Evolutionary conservation across 805 yeast genomes (phyloP), one percentile per base, ranked within the genome.

Genomic region (Teunomyces lycoperdinae): DNA sequence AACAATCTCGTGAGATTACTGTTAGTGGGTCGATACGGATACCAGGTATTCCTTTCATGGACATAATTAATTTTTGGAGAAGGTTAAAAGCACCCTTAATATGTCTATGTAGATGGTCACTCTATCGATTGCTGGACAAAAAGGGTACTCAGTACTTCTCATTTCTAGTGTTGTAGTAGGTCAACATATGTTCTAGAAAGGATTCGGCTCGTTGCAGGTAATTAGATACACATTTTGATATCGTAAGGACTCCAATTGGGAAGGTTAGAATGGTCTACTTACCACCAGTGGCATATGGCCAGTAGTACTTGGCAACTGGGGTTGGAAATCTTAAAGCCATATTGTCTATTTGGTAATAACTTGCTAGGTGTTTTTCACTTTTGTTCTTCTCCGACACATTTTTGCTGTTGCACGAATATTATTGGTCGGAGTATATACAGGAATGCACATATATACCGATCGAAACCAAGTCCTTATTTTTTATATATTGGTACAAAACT

Each of bases 281-380:
- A 77, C 92, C 90, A 66, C 94, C 95, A 64, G 80, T 83, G 62
- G 86, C 86, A 70, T 87, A 85, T 66, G 96, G 96, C 96, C 96
- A 89, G 80, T 79, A 83, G 67, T 82, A 80, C 73, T 86, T 88
- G 64, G 79, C 61, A 53, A 78, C 67, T 53, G 83, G 82, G 56
- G 80, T 74, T 57, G 77, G 68, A 63, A 72, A 78, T 62, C 66
- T 67, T 60, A 69, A 62, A 56, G 61, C 56, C 73, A 68, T 68
- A 53, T 36, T 48, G 31, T 29, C 32, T 45, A 30, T 45, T 31
- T 14, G 27, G 34, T 34, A 42, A 42, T 13, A 30, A 17, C 36
- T 14, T 14, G 11, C 36, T 42, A 28, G n/a, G 13, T 38, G 41
- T 38, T 34, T 44, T 39, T 44, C 42, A 34, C 46, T 35, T 26